These are phyloP conservation scores for Strobilomyces confusus DNA, from an alignment of 768 basidiomycete species.

Conservation along the genomic window DNA sequence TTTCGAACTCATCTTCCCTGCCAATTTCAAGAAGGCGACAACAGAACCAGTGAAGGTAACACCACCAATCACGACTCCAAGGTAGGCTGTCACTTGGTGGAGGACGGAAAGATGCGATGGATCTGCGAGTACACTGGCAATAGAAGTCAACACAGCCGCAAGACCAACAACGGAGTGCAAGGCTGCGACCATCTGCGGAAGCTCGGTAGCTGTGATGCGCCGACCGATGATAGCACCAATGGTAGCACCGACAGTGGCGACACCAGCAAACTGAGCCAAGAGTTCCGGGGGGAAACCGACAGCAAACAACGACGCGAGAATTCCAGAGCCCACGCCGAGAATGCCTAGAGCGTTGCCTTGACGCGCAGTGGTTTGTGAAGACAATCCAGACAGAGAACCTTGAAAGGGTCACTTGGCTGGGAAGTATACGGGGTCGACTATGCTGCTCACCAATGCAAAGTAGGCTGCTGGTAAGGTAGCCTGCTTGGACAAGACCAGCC, in stretches of 20 bases:
- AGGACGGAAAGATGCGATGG: constrained; percentile 63
- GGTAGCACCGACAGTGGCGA: constrained; percentile 69
- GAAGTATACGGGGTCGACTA: neutral
- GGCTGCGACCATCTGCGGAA: constrained; percentile 80
- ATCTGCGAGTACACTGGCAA: constrained; percentile 75
- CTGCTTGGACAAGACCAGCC: constrained; percentile 83
- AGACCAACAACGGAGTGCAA: constrained; percentile 88
- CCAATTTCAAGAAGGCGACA: constrained; percentile 85
- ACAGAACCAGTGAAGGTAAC: constrained; percentile 89
- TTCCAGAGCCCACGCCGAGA: constrained; percentile 78
- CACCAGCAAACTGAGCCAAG: constrained; percentile 72
- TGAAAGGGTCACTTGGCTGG: neutral
- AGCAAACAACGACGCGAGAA: constrained; percentile 74
- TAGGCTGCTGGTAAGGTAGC: constrained; percentile 81
- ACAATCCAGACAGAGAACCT: constrained; percentile 78
- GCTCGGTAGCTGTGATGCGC: constrained; percentile 81
- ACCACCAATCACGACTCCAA: constrained; percentile 84
- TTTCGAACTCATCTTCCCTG: constrained; percentile 74
- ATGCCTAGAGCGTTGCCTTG: constrained; percentile 89
- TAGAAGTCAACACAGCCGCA: constrained; percentile 83
- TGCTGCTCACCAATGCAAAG: constrained; percentile 66
- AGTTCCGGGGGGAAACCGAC: constrained; percentile 78
- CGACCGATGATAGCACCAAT: constrained; percentile 73
- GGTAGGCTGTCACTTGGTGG: constrained; percentile 80
- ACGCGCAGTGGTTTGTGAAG: constrained; percentile 76